Base-by-base conservation (phyloP, 2,329 filamentous ascomycete species). In the Fusarium kyushuense region DNA sequence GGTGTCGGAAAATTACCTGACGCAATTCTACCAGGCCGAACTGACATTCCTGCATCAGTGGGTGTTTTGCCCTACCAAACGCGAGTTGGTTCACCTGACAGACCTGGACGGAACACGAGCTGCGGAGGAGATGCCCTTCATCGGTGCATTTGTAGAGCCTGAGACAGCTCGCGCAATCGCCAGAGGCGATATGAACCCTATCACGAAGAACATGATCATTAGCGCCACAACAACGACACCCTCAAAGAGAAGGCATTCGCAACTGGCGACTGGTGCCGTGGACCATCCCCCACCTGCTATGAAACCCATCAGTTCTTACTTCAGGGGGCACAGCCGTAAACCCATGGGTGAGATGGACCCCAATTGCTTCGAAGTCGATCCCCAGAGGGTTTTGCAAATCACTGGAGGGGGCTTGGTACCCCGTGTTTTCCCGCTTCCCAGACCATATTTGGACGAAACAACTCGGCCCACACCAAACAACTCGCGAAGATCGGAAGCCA, bases 41-140 rank as follows among this genome's bases (percentile, higher is more conserved):
- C 83, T 92, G 71, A 98, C 96, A 0, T 99, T 99, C 75, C 81
- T 97, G 19, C 92, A 98, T 75, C 96, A 97, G 80, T 92, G 96
- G 80, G 95, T 98, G 5, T 99, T 92, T 77, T 98, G 95, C 76
- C 94, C 95, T 0, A 82, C 84, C 36, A 84, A 86, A 41, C 84
- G 90, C 59, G 82, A 88, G 64, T 79, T 98, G 43, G 92, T 97
- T 40, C 89, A 93, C 63, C 84, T 97, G 60, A 96, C 89, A 1
- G 83, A 88, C 16, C 85, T 90, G 0, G 86, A 88, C 1, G 81
- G 85, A 8, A 87, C 87, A 6, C 77, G 93, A 23, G 86, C 89
- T 25, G 82, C 90, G 1, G 87, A 89, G 12, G 87, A 91, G 41
- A 90, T 97, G 84, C 87, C 91, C 1, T 98, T 91, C 73, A 93